Evolutionary conservation across 495 filamentous ascomycete species (phyloP), one percentile per base, ranked within the genome.

Genomic region (Hypoxylon lenormandii): DNA sequence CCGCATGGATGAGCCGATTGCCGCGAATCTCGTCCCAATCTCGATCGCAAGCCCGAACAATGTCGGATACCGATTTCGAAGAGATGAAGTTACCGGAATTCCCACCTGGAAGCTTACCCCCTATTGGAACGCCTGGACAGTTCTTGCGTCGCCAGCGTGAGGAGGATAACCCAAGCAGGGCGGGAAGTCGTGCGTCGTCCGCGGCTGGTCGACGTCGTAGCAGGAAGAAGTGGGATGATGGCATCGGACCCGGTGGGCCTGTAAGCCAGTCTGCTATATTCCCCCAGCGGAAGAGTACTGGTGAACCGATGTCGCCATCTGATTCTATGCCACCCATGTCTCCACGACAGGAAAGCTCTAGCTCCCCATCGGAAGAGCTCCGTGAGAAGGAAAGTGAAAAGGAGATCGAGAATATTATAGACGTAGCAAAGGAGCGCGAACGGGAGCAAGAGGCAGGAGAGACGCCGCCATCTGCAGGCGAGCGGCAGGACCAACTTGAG

Each of bases 1-100:
- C 92, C 1, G 87, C 85, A 16, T 99, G 96, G 96, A 94, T 98
- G 89, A 92, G 94, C 64, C 87, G 96, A 50, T 82, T 99, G 23
- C 96, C 96, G 23, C 88, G 95, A 46, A 94, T 99, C 38, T 87
- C 89, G 36, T 97, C 96, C 0, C 83, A 88, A 47, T 92, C 93
- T 40, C 91, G 91, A 75, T 96, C 92, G 11, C 92, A 96, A 87
- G 93, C 92, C 0, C 86, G 90, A 73, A 87, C 87, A n/a, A 79
- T 80, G 73, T 86, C 84, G 0, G 83, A 85, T 42, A 84, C 80
- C 0, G 81, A 84, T 28, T 75, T 55, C 12, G 84, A 86, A 5
- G 84, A 85, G 28, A 49, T 80, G 61, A 91, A 88, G 72, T 69
- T 84, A 52, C 84, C 86, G 3, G 88, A 91, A 21, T 86, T 89